These are phyloP conservation scores for Aureobasidium namibiae DNA, from an alignment of 2,329 filamentous ascomycete genomes.

Conservation along the genomic window DNA sequence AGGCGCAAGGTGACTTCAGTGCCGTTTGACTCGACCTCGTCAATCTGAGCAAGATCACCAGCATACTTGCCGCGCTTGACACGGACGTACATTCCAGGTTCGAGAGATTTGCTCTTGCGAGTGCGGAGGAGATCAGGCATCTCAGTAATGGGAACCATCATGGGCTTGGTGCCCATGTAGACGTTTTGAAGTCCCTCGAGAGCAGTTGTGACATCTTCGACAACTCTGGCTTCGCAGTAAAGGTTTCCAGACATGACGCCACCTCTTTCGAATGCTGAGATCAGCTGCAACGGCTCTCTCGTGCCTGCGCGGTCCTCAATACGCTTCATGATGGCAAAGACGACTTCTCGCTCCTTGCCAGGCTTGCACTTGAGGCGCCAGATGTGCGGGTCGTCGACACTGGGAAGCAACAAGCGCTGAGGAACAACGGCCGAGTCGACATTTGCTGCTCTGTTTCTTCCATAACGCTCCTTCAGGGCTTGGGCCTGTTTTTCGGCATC, in stretches of 20 bases:
- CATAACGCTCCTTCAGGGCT: constrained; percentile 78
- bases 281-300: constrained; percentile 75
- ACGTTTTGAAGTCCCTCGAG: constrained; percentile 81
- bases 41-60: constrained; percentile 82
- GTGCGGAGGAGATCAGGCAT: constrained; percentile 94
- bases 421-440: constrained; percentile 71
- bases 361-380: constrained; percentile 91
- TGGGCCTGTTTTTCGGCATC: constrained; percentile 92
- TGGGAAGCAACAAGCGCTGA: constrained; percentile 78
- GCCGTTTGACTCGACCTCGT: constrained; percentile 88
- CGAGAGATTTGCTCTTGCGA: constrained; percentile 73
- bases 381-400: constrained; percentile 90
- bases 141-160: constrained; percentile 89
- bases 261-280: constrained; percentile 84
- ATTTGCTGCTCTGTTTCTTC: constrained; percentile 57
- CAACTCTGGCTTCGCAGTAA: constrained; percentile 84
- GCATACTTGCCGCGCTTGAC: constrained; percentile 75
- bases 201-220: constrained; percentile 76
- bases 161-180: constrained; percentile 78
- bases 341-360: constrained; percentile 87
- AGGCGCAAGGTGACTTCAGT: constrained; percentile 79
- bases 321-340: constrained; percentile 81
- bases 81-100: constrained; percentile 86
- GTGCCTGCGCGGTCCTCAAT: constrained; percentile 72
- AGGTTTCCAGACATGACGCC: constrained; percentile 87